phyloP scores from a whole-genome alignment of 768 basidiomycete genomes.

The Dentipellis sp. region DNA sequence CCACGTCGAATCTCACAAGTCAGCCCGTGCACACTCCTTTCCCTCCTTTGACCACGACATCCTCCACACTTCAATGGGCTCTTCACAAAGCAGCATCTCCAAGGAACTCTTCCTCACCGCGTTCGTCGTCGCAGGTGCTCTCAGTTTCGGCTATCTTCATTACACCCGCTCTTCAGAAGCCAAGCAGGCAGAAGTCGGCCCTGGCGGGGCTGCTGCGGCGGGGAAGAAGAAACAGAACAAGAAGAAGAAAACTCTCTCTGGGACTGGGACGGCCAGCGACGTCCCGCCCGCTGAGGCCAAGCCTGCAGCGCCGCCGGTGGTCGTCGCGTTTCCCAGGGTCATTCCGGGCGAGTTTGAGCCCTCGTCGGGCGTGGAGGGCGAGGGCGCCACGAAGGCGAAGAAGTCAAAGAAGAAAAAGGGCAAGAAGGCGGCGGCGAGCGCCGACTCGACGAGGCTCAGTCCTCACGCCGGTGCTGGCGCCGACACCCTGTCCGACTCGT shows the following conservation, averaged over 20 bases:
- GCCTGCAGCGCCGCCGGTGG: slow-evolving; percentile 17
- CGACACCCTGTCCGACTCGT: slow-evolving; percentile 18
- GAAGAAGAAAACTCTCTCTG: slow-evolving; percentile 13
- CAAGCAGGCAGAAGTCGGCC: slow-evolving; percentile 2
- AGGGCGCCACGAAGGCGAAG: slow-evolving; percentile 21
- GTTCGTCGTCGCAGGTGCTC: slow-evolving; percentile 30
- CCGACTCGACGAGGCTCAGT: not conserved
- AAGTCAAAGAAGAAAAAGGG: slow-evolving; percentile 38
- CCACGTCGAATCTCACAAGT: too few species aligned
- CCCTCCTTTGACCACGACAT: not conserved
- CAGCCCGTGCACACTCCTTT: not conserved
- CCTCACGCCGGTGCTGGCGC: slow-evolving; percentile 9
- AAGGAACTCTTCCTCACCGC: slow-evolving; percentile 29
- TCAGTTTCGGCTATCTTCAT: slow-evolving; percentile 29
- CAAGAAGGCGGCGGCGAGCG: slow-evolving; percentile 15
- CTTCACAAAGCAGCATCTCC: slow-evolving; percentile 34
- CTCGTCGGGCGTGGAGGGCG: slow-evolving; percentile 7
- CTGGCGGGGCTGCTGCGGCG: slow-evolving; percentile 1
- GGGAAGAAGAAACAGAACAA: slow-evolving; percentile 24
- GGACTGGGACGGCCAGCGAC: slow-evolving; percentile 19
- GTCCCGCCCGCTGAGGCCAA: slow-evolving; percentile 13
- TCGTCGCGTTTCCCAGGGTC: slow-evolving; percentile 27
- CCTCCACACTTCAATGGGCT: slow-evolving; percentile 28
- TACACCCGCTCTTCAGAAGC: slow-evolving; percentile 6
- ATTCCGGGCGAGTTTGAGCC: slow-evolving; percentile 40